Evolutionary conservation across 305 asterid species (phyloP).

Genomic region (Fraxinus albicans): DNA sequence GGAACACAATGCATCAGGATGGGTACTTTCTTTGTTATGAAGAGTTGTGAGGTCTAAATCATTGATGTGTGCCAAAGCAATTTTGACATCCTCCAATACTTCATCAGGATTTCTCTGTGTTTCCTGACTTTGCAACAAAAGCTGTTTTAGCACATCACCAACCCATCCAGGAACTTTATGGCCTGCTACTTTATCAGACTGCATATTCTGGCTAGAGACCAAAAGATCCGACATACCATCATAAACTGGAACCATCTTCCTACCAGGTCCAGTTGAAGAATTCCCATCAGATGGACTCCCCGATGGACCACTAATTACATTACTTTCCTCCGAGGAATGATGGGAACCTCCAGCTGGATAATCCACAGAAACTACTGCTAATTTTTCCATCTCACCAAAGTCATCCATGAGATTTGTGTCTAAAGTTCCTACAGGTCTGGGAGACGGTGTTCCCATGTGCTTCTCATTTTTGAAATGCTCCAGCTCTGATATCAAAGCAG

Average conservation of each 20-base stretch:
- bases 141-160: conserved; percentile 38
- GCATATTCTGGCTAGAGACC: conserved; percentile 25
- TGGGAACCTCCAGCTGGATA: conserved; percentile 35
- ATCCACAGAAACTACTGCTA: conserved; percentile 51
- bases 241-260: conserved; percentile 20
- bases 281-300: conserved; percentile 29
- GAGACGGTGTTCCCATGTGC: conserved; percentile 36
- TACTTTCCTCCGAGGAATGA: conserved; percentile 37
- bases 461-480: conserved; percentile 55
- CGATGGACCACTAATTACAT: conserved; percentile 24
- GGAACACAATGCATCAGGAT: conserved; percentile 23
- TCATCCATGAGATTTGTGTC: conserved; percentile 89
- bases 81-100: conserved; percentile 47
- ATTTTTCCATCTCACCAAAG: conserved; percentile 88
- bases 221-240: conserved; percentile 23
- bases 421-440: conserved; percentile 46
- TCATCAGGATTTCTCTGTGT: conserved; percentile 41
- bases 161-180: conserved; percentile 23
- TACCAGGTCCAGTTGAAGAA: conserved; percentile 16
- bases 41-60: conserved; percentile 8
- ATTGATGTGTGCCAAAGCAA: conserved; percentile 29
- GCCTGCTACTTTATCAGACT: conserved; percentile 15
- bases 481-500: conserved; percentile 56
- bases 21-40: conserved; percentile 19
- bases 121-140: conserved; percentile 39